A percentile compares a stretch with the other conserved stretches of the same genome.
These are phyloP conservation scores for Tuber calosporum DNA, from an alignment of 495 filamentous ascomycete species.

Conservation along the genomic window DNA sequence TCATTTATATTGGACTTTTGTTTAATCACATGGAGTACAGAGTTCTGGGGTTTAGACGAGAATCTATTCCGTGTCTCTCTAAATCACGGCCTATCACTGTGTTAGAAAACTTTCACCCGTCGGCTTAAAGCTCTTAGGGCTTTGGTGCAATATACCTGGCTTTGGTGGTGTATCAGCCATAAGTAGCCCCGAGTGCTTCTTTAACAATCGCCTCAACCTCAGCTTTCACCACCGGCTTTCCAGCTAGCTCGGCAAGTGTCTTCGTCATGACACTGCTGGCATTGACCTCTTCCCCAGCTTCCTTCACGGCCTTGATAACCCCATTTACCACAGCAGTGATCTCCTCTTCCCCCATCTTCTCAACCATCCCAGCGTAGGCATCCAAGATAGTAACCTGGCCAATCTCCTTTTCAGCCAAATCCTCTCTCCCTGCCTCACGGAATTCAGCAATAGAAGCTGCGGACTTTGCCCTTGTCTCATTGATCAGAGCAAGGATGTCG, in stretches of 20 bases:
- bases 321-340: slow-evolving; percentile 43
- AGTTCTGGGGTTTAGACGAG: neutral
- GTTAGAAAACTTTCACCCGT: neutral
- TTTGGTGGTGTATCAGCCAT: no score
- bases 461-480: slow-evolving; percentile 44
- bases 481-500: slow-evolving; percentile 52
- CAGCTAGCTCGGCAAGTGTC: slow-evolving; percentile 38
- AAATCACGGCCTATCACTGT: neutral
- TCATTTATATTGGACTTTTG: neutral
- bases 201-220: slow-evolving; percentile 35
- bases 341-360: slow-evolving; percentile 44
- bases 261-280: slow-evolving; percentile 43
- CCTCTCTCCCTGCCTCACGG: slow-evolving; percentile 47
- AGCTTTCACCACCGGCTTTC: slow-evolving; percentile 22
- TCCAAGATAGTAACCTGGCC: slow-evolving; percentile 44
- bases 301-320: slow-evolving; percentile 44
- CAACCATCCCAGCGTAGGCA: slow-evolving; percentile 49
- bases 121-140: neutral
- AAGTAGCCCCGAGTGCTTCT: slow-evolving; percentile 7
- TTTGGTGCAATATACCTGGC: neutral
- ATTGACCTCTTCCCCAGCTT: slow-evolving; percentile 43
- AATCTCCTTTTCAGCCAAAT: slow-evolving; percentile 52
- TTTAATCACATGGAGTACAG: neutral
- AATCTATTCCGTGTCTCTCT: neutral
- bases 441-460: slow-evolving; percentile 49